Base-by-base conservation (phyloP, 192 early-diverging fungal species). In the Backusella macrospora region DNA sequence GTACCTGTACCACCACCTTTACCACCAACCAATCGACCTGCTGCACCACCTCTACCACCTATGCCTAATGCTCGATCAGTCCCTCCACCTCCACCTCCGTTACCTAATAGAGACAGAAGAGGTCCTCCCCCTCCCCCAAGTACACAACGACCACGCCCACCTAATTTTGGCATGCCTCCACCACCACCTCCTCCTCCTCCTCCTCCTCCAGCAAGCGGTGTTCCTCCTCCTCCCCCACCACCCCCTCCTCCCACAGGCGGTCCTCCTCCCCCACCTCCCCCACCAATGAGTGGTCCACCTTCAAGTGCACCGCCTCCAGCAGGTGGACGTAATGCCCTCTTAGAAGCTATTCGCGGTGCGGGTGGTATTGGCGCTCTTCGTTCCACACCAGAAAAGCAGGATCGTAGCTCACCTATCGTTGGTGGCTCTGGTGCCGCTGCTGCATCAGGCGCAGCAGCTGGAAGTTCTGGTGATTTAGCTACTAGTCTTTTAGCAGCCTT, bases 261-360 rank as follows among this genome's bases (percentile, higher is more conserved):
- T 66, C 62, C 15, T 37, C 23, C 67, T 18, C 77, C 78, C 10
- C 77, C 77, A 18, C 76, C 73, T 0, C 69, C 75, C 48, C 34
- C 77, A 38, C 66, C 76, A 45, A 12, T n/a, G 4, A 14, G 14
- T 14, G 2, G 65, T 6, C 15, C 76, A 44, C 39, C 64, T 18
- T n/a, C 46, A 23, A 42, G 13, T 21, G 2, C 29, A 15, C 38
- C 52, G 7, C 65, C 73, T n/a, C 18, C 65, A 45, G 43, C 46
- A 14, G 49, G 47, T 69, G 76, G 65, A 42, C 76, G 83, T 40
- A 44, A 62, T 42, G 83, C 81, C 67, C 73, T 88, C 38, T 45
- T 88, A 62, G 82, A 80, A 44, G 81, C 81, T 43, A 88, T 88
- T 65, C 78, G 85, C 62, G 72, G 73, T 18, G 78, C 82, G 10